Evolutionary conservation across 306 rosid species (phyloP).

Genomic region (Dicorynia guianensis): DNA sequence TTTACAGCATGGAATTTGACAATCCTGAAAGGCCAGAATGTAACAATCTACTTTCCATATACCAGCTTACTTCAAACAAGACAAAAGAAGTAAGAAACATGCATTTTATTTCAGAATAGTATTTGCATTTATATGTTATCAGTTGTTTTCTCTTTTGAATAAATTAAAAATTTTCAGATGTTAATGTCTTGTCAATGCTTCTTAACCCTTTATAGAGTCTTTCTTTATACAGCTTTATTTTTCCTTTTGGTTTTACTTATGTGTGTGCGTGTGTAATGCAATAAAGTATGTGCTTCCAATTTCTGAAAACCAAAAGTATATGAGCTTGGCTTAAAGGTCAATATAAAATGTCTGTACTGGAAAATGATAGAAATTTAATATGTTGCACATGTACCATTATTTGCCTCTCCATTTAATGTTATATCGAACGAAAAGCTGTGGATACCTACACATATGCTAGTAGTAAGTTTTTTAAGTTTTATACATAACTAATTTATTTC

Average conservation of each 20-base stretch:
- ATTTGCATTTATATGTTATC: slow-evolving; percentile 9
- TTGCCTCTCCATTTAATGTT: neutral
- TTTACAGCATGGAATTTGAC: slow-evolving; percentile 81
- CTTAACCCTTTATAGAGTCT: slow-evolving; percentile 20
- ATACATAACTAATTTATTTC: slow-evolving; percentile 2
- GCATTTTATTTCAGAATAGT: slow-evolving; percentile 5
- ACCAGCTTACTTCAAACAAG: slow-evolving; percentile 80
- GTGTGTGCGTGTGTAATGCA: neutral
- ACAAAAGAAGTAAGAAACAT: slow-evolving; percentile 77
- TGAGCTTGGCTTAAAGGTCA: neutral
- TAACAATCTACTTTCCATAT: slow-evolving; percentile 91
- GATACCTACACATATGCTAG: neutral
- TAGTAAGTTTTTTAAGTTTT: neutral
- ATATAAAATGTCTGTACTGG: neutral
- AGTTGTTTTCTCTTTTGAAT: neutral
- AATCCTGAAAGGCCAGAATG: slow-evolving; percentile 97
- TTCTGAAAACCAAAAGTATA: neutral
- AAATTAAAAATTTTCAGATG: too few relatives aligned
- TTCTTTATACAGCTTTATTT: slow-evolving; percentile 15
- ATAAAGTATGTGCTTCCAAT: neutral
- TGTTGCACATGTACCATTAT: neutral
- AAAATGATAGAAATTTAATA: neutral
- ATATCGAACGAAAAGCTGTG: too few relatives aligned
- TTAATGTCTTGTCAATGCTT: slow-evolving; percentile 26
- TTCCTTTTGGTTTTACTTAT: neutral